These are phyloP conservation scores for Cunninghamia lanceolata DNA, from an alignment of 75 land plant species.

Conservation along the genomic window DNA sequence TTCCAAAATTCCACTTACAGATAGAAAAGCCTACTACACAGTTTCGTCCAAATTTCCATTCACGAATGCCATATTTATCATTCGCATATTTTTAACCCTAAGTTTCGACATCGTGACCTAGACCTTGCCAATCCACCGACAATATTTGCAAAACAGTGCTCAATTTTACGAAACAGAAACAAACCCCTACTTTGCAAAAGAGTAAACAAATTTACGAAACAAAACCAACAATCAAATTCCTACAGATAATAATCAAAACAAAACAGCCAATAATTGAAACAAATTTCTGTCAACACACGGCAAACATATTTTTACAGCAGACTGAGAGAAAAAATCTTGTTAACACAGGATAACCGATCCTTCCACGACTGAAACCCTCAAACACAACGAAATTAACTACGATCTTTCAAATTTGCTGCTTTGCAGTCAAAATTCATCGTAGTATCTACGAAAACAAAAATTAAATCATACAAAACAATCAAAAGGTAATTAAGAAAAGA, in stretches of 20 bases:
- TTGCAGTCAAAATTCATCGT: neutral
- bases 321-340: neutral
- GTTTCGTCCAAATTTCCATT: neutral
- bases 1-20: neutral
- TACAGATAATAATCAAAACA: neutral
- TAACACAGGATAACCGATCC: neutral
- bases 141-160: no score
- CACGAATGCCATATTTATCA: neutral
- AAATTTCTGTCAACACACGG: neutral
- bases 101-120: no score
- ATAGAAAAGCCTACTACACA: neutral
- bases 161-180: no score
- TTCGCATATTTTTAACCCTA: no score
- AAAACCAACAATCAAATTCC: neutral
- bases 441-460: neutral
- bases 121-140: no score
- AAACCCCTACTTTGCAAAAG: no score
- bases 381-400: neutral
- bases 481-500: neutral
- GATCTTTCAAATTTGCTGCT: neutral
- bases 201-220: neutral
- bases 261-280: neutral
- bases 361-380: neutral
- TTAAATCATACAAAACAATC: neutral
- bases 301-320: neutral